Evolutionary conservation across 2,329 filamentous ascomycete species (phyloP).

Genomic region (Aspergillus texensis): DNA sequence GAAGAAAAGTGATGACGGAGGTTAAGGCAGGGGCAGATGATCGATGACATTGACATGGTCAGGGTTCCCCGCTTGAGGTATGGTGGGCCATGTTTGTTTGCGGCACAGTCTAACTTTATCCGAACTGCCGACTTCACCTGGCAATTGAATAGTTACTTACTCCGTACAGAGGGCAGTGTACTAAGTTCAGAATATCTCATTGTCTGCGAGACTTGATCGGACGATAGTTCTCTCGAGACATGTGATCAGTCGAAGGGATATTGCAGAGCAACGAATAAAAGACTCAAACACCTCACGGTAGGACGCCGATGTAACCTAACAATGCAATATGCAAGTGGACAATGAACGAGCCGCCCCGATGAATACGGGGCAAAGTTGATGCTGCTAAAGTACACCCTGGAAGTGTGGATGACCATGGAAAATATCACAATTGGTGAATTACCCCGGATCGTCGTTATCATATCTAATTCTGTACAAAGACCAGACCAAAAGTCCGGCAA

Average conservation of each 20-base stretch:
- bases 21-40: background rate
- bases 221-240: background rate
- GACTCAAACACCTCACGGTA: no score
- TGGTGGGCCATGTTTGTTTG: constrained; percentile 5
- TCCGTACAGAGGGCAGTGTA: background rate
- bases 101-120: background rate
- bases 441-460: constrained; percentile 1
- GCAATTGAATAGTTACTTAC: background rate
- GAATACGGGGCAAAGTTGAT: background rate
- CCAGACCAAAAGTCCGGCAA: background rate
- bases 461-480: background rate
- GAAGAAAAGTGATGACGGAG: background rate
- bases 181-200: background rate
- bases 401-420: background rate
- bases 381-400: background rate
- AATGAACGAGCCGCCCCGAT: background rate
- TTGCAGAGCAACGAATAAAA: background rate
- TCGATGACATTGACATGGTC: background rate
- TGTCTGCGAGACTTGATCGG: background rate
- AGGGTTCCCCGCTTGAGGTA: background rate
- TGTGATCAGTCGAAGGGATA: background rate
- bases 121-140: background rate
- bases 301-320: background rate
- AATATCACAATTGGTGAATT: background rate
- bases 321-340: background rate